A percentile compares a stretch with the other conserved stretches of the same genome.
Conservation (phyloP, 2,329 filamentous ascomycete species). For the Coniochaeta ligniaria region DNA sequence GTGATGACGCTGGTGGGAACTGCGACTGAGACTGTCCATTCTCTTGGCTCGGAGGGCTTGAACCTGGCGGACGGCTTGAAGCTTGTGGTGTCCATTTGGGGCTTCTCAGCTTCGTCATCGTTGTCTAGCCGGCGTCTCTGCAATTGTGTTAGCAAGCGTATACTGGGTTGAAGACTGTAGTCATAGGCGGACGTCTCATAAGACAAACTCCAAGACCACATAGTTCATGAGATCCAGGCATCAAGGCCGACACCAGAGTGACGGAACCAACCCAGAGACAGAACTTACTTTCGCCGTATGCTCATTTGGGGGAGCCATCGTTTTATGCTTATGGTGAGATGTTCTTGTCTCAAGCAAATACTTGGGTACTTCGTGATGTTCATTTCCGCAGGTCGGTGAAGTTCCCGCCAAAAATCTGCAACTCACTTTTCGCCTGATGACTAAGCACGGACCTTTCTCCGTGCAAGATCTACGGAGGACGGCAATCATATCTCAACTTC, state of each 20-base stretch:
- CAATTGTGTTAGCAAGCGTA: neutral
- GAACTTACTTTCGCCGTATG: conserved; percentile 11
- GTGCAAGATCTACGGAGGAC: neutral
- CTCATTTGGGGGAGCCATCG: conserved; percentile 14
- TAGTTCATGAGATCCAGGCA: neutral
- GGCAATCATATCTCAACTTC: neutral
- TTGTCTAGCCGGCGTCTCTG: conserved; percentile 45
- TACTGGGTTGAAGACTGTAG: neutral
- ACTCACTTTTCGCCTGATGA: neutral
- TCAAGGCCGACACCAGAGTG: neutral
- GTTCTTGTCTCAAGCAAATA: neutral
- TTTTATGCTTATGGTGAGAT: neutral
- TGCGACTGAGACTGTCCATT: conserved; percentile 71
- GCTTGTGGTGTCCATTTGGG: conserved; percentile 31
- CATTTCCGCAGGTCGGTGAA: neutral
- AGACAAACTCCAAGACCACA: too few species aligned
- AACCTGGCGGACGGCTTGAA: conserved; percentile 66
- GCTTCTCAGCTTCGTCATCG: conserved; percentile 16
- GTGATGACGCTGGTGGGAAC: conserved; percentile 71
- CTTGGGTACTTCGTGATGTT: neutral
- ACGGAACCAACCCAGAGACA: neutral
- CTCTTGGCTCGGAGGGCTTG: conserved; percentile 53
- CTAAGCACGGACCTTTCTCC: neutral
- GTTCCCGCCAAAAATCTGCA: neutral
- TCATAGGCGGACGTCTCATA: neutral